Evolutionary conservation across 371 early-diverging fungal species (phyloP).

Genomic region (Syncephalastrum monosporum): DNA sequence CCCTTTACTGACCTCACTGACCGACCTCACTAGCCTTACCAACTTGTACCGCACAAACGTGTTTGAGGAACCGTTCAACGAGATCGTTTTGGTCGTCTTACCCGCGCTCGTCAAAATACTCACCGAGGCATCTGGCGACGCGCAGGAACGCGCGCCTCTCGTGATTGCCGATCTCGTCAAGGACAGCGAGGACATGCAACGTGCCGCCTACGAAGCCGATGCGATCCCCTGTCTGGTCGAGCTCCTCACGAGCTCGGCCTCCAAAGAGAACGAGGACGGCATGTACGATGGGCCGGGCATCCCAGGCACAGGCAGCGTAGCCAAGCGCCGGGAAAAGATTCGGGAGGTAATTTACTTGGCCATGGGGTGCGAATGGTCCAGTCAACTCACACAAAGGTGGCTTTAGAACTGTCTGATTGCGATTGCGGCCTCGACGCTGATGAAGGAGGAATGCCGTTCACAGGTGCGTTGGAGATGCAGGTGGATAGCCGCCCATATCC

Average conservation of each 20-base stretch:
- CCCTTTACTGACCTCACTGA: no score
- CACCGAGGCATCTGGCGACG: constrained; percentile 47
- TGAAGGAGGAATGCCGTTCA: constrained; percentile 80
- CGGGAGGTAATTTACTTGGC: constrained; percentile 48
- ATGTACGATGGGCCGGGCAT: constrained; percentile 30
- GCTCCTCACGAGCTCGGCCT: constrained; percentile 48
- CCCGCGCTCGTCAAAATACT: constrained; percentile 81
- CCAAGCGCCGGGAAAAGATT: constrained; percentile 61
- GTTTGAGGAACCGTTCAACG: constrained; percentile 57
- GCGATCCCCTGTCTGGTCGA: constrained; percentile 69
- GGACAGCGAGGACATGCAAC: constrained; percentile 78
- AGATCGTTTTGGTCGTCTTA: constrained; percentile 59
- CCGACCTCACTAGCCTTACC: constrained; percentile 49
- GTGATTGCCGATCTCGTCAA: constrained; percentile 75
- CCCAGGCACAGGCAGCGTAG: constrained; percentile 48
- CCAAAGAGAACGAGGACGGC: constrained; percentile 44
- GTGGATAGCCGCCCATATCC: not conserved
- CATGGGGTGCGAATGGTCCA: not conserved
- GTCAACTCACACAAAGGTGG: not conserved
- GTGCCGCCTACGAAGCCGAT: constrained; percentile 77
- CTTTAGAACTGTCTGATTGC: constrained; percentile 72
- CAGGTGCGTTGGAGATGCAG: constrained; percentile 35
- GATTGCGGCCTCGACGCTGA: constrained; percentile 73
- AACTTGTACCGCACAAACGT: constrained; percentile 67
- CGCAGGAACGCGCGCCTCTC: constrained; percentile 72